These are phyloP conservation scores for Croton laevigatus DNA, from an alignment of 441 rosid species.

Conservation along the genomic window DNA sequence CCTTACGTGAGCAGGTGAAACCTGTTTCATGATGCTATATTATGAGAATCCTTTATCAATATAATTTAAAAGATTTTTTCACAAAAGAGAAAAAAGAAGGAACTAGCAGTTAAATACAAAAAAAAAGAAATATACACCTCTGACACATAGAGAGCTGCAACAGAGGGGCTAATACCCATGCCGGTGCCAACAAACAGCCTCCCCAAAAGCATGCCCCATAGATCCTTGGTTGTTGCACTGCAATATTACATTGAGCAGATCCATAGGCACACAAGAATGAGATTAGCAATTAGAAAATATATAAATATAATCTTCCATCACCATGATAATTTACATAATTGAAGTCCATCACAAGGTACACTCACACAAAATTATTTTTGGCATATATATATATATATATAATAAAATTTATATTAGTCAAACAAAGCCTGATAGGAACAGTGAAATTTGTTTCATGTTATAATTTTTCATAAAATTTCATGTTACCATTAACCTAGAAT, in stretches of 20 bases:
- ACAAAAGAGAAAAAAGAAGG: not conserved
- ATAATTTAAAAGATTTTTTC: not conserved
- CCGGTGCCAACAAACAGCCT: conserved; percentile 91
- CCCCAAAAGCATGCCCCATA: conserved; percentile 84
- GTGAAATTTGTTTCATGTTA: not conserved
- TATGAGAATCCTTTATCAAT: conserved; percentile 1
- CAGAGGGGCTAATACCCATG: conserved; percentile 94
- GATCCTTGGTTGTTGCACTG: conserved; percentile 68
- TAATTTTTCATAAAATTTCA: not conserved
- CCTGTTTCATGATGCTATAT: conserved; percentile 36
- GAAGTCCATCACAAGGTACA: not conserved
- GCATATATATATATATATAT: too few species aligned
- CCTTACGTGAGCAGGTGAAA: conserved; percentile 90
- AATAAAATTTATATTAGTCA: conserved; percentile 2
- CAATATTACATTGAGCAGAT: conserved; percentile 24
- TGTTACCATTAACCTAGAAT: not conserved
- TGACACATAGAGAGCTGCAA: conserved; percentile 83
- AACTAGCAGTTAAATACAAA: not conserved
- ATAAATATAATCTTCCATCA: conserved; percentile 1
- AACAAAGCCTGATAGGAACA: not conserved
- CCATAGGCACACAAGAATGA: conserved; percentile 7
- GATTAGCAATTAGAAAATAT: not conserved
- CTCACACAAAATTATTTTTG: not conserved
- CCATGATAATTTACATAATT: not conserved
- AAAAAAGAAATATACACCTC: conserved; percentile 50